Evolutionary conservation across 495 filamentous ascomycete species (phyloP).

Genomic region (Penicillium crystallinum): DNA sequence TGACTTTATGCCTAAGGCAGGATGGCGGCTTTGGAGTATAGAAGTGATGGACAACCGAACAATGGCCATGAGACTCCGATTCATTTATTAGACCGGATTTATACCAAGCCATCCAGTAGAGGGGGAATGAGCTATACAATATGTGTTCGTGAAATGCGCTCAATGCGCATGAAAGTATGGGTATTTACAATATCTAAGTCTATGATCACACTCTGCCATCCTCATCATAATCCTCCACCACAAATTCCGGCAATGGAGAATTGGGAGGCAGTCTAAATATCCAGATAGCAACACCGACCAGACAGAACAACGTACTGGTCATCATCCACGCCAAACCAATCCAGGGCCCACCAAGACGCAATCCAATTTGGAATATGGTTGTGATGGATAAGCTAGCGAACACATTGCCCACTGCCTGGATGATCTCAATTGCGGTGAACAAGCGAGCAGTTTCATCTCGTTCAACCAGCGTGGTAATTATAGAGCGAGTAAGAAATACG

Average conservation of each 20-base stretch:
- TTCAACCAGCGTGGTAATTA: conserved; percentile 49
- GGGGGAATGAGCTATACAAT: too few relatives aligned
- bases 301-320: conserved; percentile 36
- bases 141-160: neutral
- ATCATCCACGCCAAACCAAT: conserved; percentile 52
- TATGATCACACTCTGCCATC: conserved; percentile 4
- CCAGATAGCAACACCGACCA: conserved; percentile 37
- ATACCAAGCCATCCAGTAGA: too few relatives aligned
- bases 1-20: conserved; percentile 2
- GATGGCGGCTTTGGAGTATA: neutral
- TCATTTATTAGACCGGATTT: too few relatives aligned
- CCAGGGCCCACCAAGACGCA: conserved; percentile 47
- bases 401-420: conserved; percentile 52
- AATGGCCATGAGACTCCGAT: too few relatives aligned
- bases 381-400: conserved; percentile 51
- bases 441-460: conserved; percentile 51
- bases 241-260: conserved; percentile 15
- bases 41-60: too few relatives aligned
- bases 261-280: conserved; percentile 31
- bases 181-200: conserved; percentile 17
- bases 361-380: conserved; percentile 46
- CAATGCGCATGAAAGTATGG: neutral
- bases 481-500: conserved; percentile 42
- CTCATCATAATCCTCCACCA: conserved; percentile 23
- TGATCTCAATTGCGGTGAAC: conserved; percentile 52